Percentiles rank a stretch among this genome's conserved stretches.
Conservation (phyloP, 805 yeast genomes). For the Torulaspora quercuum region DNA sequence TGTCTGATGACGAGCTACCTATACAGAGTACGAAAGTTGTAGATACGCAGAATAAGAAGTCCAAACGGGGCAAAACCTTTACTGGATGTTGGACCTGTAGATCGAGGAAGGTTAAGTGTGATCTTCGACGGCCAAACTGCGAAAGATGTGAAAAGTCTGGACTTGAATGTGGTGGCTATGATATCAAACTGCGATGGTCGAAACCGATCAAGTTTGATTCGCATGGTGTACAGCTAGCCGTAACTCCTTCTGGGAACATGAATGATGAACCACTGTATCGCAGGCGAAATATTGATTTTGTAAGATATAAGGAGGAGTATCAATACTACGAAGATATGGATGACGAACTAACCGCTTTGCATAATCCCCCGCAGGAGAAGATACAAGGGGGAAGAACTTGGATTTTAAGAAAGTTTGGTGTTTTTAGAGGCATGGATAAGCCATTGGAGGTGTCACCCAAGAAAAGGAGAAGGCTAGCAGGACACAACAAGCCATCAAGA, state of each 20-base stretch:
- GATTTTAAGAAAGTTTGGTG: slow-evolving; percentile 78
- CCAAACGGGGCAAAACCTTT: slow-evolving; percentile 60
- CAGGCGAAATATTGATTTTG: slow-evolving; percentile 70
- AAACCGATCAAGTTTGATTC: slow-evolving; percentile 50
- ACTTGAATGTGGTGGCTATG: slow-evolving; percentile 75
- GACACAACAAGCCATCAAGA: slow-evolving; percentile 2
- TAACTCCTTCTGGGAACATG: slow-evolving; percentile 15
- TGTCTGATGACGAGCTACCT: slow-evolving; percentile 7
- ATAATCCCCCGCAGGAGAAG: slow-evolving; percentile 44
- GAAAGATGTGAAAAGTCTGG: slow-evolving; percentile 65
- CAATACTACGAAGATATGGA: slow-evolving; percentile 83
- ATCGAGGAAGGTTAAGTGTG: slow-evolving; percentile 76
- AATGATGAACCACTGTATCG: slow-evolving; percentile 54
- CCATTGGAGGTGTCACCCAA: slow-evolving; percentile 16
- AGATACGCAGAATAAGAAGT: slow-evolving; percentile 2
- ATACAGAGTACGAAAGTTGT: neutral
- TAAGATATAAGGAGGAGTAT: slow-evolving; percentile 64
- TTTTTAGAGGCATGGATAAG: slow-evolving; percentile 50
- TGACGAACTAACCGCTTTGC: slow-evolving; percentile 49
- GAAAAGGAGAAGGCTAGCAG: slow-evolving; percentile 3
- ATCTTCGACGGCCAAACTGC: slow-evolving; percentile 66
- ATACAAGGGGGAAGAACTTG: slow-evolving; percentile 47
- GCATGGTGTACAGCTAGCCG: slow-evolving; percentile 37
- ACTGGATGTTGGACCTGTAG: slow-evolving; percentile 90
- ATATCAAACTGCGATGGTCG: slow-evolving; percentile 74